A percentile compares a stretch with the other conserved stretches of the same genome.
Conservation (phyloP, 768 basidiomycete genomes). For the Gloeopeniophorella convolvens region DNA sequence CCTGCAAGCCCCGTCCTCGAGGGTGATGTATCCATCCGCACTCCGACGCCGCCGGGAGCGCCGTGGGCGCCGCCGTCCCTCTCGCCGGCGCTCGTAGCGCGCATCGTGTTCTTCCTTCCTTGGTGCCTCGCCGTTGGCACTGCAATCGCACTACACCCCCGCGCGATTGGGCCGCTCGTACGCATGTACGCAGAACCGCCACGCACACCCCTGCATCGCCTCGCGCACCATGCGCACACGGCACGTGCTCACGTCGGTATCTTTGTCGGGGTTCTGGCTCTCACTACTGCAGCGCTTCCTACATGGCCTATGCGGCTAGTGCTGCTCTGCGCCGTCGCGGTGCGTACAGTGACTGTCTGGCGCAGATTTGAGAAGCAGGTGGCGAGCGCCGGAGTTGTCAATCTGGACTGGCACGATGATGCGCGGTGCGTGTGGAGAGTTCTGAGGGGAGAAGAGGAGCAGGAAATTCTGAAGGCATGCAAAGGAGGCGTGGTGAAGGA, state of each 20-base stretch:
- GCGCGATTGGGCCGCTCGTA: conserved; percentile 4
- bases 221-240: conserved; percentile 19
- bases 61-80: neutral
- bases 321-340: neutral
- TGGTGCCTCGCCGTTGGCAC: conserved; percentile 19
- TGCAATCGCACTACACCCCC: conserved; percentile 8
- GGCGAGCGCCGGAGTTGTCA: neutral
- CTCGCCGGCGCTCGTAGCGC: neutral
- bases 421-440: conserved; percentile 17
- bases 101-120: conserved; percentile 14
- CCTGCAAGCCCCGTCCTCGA: neutral
- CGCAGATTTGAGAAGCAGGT: neutral
- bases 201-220: conserved; percentile 14
- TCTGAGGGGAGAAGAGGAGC: conserved; percentile 15
- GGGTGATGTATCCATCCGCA: neutral
- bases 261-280: conserved; percentile 4
- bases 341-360: conserved; percentile 7
- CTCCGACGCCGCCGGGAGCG: neutral
- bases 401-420: conserved; percentile 12
- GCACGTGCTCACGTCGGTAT: conserved; percentile 15
- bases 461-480: conserved; percentile 5
- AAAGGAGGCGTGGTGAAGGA: neutral
- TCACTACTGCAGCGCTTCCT: neutral
- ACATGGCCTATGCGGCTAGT: neutral
- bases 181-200: conserved; percentile 1